Conservation (phyloP, 2,329 filamentous ascomycete species). For the Lachnellula cervina region DNA sequence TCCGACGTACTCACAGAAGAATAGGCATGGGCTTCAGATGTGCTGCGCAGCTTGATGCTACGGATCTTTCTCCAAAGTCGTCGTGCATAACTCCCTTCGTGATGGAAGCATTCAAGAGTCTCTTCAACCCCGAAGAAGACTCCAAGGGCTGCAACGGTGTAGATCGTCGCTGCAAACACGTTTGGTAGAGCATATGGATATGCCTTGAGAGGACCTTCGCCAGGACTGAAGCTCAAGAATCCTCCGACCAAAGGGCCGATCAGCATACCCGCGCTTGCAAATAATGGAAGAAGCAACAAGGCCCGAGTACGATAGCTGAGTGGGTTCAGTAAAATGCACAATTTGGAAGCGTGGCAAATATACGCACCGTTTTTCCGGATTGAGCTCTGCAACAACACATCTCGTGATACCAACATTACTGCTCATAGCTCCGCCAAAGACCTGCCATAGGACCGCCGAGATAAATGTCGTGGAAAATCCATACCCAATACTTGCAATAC, state of each 20-base stretch:
- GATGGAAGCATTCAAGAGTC: neutral
- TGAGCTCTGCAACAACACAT: neutral
- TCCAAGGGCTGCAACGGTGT: conserved; percentile 27
- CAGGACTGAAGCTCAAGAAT: neutral
- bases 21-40: too few relatives aligned
- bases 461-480: conserved; percentile 59
- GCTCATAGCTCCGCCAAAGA: conserved; percentile 59
- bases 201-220: conserved; percentile 30
- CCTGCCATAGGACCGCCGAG: conserved; percentile 53
- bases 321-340: too few relatives aligned
- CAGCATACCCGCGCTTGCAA: conserved; percentile 7
- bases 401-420: conserved; percentile 66
- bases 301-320: too few relatives aligned
- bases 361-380: too few relatives aligned
- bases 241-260: conserved; percentile 28
- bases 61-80: neutral
- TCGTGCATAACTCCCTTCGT: neutral
- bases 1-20: too few relatives aligned
- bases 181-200: conserved; percentile 42
- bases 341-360: too few relatives aligned
- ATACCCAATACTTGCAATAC: conserved; percentile 59
- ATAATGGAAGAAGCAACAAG: too few relatives aligned
- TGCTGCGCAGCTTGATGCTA: neutral
- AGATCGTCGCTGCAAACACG: conserved; percentile 31
- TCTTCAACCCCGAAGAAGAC: conserved; percentile 32